A percentile compares a stretch with the other conserved stretches of the same genome.
phyloP scores from a whole-genome alignment of 768 basidiomycete species.

The Coprinellus aureogranulatus region DNA sequence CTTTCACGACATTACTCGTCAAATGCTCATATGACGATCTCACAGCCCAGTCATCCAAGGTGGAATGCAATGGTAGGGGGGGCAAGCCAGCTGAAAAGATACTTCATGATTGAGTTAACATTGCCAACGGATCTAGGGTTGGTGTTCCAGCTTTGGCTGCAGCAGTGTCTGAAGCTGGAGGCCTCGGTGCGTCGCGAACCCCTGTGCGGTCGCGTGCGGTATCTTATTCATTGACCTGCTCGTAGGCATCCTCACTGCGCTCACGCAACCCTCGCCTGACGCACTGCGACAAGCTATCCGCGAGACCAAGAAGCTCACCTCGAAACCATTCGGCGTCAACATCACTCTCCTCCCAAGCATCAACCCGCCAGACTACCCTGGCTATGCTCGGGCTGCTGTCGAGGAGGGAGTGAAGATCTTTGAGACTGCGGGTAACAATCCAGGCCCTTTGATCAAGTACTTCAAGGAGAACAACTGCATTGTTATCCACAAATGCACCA shows the following conservation, averaged over 20 bases:
- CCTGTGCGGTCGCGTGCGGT: background rate
- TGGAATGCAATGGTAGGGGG: conserved; percentile 81
- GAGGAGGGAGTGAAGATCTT: conserved; percentile 87
- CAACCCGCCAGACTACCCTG: conserved; percentile 87
- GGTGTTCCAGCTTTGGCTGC: conserved; percentile 72
- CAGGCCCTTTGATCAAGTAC: conserved; percentile 72
- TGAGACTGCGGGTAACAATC: conserved; percentile 91
- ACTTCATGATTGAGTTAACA: background rate
- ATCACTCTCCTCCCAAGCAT: conserved; percentile 86
- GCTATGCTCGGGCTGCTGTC: conserved; percentile 76
- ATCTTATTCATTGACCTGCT: background rate
- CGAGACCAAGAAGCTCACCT: conserved; percentile 67
- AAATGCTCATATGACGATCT: conserved; percentile 1
- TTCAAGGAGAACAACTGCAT: conserved; percentile 77
- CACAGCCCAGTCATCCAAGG: conserved; percentile 78
- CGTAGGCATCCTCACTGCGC: conserved; percentile 76
- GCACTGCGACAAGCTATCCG: conserved; percentile 77
- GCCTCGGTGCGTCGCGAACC: conserved; percentile 68
- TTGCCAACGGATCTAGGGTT: conserved; percentile 56
- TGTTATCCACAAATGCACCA: conserved; percentile 90
- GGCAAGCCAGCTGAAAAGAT: background rate
- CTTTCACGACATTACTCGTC: background rate
- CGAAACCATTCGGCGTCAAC: conserved; percentile 82
- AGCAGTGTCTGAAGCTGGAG: conserved; percentile 81
- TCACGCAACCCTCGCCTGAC: conserved; percentile 84